These are phyloP conservation scores for Xylaria castorea DNA, from an alignment of 495 filamentous ascomycete genomes.

Conservation along the genomic window DNA sequence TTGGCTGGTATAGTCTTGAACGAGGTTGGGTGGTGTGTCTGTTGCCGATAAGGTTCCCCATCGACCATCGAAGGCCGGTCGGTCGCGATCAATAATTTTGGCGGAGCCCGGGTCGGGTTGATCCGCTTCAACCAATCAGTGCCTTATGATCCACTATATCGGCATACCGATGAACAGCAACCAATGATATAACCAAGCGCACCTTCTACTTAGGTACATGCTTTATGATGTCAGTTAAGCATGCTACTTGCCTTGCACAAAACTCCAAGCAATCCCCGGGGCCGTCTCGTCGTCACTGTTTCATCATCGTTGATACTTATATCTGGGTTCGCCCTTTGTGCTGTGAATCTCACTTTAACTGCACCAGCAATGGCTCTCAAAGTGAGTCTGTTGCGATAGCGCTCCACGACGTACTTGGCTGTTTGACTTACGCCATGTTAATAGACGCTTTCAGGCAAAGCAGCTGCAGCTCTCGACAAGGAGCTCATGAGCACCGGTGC, in stretches of 20 bases:
- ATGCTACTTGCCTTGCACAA: neutral
- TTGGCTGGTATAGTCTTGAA: neutral
- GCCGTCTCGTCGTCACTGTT: neutral
- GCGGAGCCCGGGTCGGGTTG: slow-evolving; percentile 38
- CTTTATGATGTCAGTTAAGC: slow-evolving; percentile 36
- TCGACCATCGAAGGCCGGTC: neutral
- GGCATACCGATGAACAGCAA: slow-evolving; percentile 9
- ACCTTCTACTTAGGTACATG: slow-evolving; percentile 19
- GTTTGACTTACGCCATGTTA: slow-evolving; percentile 31
- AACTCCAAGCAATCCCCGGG: slow-evolving; percentile 22
- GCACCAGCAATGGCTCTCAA: slow-evolving; percentile 53
- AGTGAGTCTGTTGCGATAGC: slow-evolving; percentile 39
- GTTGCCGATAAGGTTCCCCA: neutral
- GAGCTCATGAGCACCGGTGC: slow-evolving; percentile 93
- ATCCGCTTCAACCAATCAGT: slow-evolving; percentile 39
- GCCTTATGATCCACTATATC: neutral
- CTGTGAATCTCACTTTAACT: neutral
- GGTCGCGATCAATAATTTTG: slow-evolving; percentile 36
- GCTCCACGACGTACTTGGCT: neutral
- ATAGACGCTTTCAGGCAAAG: slow-evolving; percentile 85
- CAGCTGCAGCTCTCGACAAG: slow-evolving; percentile 85
- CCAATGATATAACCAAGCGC: slow-evolving; percentile 29
- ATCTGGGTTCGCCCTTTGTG: neutral
- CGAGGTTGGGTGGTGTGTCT: neutral
- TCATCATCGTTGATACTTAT: neutral